Percentiles rank a stretch among this genome's conserved stretches.
Evolutionary conservation across 1,284 basidiomycete genomes (phyloP).

Genomic region (Cutaneotrichosporon mucoides): DNA sequence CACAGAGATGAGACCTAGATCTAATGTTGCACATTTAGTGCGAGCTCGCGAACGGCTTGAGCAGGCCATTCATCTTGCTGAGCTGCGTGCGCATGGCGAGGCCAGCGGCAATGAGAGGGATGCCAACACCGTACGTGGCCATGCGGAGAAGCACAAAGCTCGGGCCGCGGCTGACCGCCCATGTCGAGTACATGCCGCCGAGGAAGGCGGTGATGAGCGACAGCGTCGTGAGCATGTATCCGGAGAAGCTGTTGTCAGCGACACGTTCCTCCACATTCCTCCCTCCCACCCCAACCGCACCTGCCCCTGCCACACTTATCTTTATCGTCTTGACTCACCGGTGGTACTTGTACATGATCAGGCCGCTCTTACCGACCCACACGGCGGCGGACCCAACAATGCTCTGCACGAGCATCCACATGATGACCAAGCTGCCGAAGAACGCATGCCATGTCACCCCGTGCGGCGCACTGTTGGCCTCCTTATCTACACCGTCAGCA

Average conservation of each 20-base stretch:
- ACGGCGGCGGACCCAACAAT: constrained; percentile 33
- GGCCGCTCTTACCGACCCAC: constrained; percentile 28
- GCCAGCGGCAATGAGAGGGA: constrained; percentile 36
- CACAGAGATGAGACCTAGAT: too few species aligned
- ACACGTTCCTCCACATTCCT: background rate
- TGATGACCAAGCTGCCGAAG: constrained; percentile 31
- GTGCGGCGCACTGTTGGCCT: constrained; percentile 36
- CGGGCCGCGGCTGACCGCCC: constrained; percentile 21
- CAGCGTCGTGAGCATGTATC: constrained; percentile 40
- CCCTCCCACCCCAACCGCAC: too few species aligned
- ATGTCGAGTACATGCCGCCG: constrained; percentile 38
- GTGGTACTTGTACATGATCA: constrained; percentile 45
- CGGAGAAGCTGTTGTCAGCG: constrained; percentile 31
- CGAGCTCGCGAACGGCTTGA: background rate
- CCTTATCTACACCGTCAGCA: constrained; percentile 30
- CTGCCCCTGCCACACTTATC: too few species aligned
- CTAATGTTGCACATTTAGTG: background rate
- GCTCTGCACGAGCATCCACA: constrained; percentile 41
- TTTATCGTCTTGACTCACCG: constrained; percentile 31
- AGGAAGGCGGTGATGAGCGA: constrained; percentile 39
- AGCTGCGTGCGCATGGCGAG: constrained; percentile 30
- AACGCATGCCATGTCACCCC: constrained; percentile 44
- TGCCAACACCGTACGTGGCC: constrained; percentile 37
- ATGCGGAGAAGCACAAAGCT: constrained; percentile 19
- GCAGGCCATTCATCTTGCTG: constrained; percentile 33